These are phyloP conservation scores for Lumnitzera racemosa DNA, from an alignment of 345 rosid species.

Conservation along the genomic window DNA sequence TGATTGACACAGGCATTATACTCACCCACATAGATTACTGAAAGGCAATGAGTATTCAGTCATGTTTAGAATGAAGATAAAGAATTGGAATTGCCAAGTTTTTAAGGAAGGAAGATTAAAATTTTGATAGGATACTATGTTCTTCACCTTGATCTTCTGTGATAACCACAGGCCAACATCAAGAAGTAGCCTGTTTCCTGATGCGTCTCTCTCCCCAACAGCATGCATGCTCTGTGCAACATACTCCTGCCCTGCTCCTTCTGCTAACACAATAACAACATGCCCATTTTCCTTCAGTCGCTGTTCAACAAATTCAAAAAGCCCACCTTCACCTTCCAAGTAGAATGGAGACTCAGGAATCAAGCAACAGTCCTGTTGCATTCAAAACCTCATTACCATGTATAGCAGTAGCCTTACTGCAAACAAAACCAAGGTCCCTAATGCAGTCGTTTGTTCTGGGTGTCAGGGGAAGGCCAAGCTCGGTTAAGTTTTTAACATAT, in stretches of 20 bases:
- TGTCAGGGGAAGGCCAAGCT: too few relatives aligned
- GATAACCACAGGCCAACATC: conserved; percentile 92
- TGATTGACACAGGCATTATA: too few relatives aligned
- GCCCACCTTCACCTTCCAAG: conserved; percentile 87
- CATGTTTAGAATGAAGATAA: not conserved
- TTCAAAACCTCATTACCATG: conserved; percentile 13
- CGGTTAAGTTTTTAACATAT: too few relatives aligned
- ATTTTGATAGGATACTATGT: not conserved
- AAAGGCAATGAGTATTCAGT: too few relatives aligned
- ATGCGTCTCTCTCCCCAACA: conserved; percentile 60
- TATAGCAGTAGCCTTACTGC: not conserved
- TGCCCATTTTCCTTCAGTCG: conserved; percentile 79
- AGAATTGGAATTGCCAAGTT: not conserved
- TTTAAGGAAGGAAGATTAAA: not conserved
- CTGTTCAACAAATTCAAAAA: conserved; percentile 69
- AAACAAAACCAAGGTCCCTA: not conserved
- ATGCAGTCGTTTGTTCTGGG: too few relatives aligned
- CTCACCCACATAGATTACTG: too few relatives aligned
- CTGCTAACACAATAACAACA: conserved; percentile 80
- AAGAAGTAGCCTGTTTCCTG: conserved; percentile 83
- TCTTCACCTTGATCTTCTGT: conserved; percentile 70
- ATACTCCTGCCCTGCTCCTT: conserved; percentile 93
- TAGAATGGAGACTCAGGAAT: conserved; percentile 94
- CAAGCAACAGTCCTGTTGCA: conserved; percentile 91
- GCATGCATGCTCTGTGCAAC: conserved; percentile 50